These are phyloP conservation scores for Coemansia sp. DNA, from an alignment of 192 early-diverging fungal species.

Conservation along the genomic window DNA sequence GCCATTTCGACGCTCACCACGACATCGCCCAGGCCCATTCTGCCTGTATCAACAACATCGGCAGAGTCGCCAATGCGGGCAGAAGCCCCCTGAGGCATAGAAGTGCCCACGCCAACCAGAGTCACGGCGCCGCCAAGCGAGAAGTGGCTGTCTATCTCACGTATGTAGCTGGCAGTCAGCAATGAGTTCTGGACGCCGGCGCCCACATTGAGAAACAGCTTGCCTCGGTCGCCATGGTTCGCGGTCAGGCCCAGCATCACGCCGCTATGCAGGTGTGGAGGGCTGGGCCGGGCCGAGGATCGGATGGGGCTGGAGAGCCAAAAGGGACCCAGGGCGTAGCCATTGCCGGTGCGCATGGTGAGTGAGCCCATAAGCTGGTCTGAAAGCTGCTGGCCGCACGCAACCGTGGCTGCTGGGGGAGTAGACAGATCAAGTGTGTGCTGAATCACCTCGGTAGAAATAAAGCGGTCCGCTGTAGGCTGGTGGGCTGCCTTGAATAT, in stretches of 20 bases:
- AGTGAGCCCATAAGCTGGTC: slow-evolving; percentile 66
- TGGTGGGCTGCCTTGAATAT: slow-evolving; percentile 59
- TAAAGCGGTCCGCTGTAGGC: slow-evolving; percentile 3
- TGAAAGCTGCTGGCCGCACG: slow-evolving; percentile 65
- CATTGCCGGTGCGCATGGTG: slow-evolving; percentile 70
- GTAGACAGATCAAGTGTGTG: slow-evolving; percentile 54
- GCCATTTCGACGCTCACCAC: slow-evolving; percentile 11
- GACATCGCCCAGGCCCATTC: slow-evolving; percentile 15
- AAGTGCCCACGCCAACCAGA: slow-evolving; percentile 11
- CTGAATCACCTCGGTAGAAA: slow-evolving; percentile 37
- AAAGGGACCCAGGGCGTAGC: slow-evolving; percentile 30
- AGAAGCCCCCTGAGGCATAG: background rate
- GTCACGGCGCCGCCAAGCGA: slow-evolving; percentile 11
- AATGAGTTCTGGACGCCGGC: slow-evolving; percentile 20
- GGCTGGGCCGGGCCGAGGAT: background rate
- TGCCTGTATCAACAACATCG: background rate
- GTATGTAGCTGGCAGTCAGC: slow-evolving; percentile 13
- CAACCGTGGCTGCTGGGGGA: slow-evolving; percentile 66
- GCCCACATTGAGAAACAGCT: slow-evolving; percentile 10
- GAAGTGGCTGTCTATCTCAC: slow-evolving; percentile 27
- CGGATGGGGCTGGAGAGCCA: slow-evolving; percentile 26
- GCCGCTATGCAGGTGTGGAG: slow-evolving; percentile 9
- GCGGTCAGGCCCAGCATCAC: slow-evolving; percentile 17
- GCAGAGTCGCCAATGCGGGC: slow-evolving; percentile 6
- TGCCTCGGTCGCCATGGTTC: slow-evolving; percentile 2